Evolutionary conservation across 108 stramenopile genomes (phyloP), one percentile per base, ranked within the genome.

Genomic region (Licmophora abbreviata): DNA sequence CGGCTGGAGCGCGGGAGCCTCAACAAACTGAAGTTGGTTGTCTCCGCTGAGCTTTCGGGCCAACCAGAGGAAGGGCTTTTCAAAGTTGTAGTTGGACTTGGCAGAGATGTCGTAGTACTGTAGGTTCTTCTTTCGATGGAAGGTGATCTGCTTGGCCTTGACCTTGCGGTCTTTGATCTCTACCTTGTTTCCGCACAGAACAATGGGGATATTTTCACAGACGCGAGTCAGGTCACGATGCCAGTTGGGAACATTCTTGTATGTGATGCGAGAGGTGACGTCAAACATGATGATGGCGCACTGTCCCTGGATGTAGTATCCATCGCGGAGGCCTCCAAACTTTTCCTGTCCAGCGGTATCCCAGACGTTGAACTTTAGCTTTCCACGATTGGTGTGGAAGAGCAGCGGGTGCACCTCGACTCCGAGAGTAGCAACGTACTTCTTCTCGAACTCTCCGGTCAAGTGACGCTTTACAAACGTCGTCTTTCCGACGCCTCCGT

Each of bases 161-260:
- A 99, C 99, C 93, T 98, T 97, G 40, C 99, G 85, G 77, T 98
- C 99, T 77, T 99, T 99, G 79, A 97, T 95, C 72, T 98, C 97
- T 8, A 97, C 99, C 89, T 99, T 99, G 81, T 99, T 99, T 35
- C 99, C 99, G 30, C 74, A 77, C 37, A 99, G 76, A 24, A 98
- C 97, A 50, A 98, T 98, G 35, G 99, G 99, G 49, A 99, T 99
- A 68, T 97, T 94, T 60, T 98, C 99, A 60, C 97, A 99, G 15
- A 99, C 97, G 29, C 99, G 85, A 43, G 94, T 96, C 51, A 99
- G 74, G 73, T 98, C 97, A 46, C 97, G 86, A 64, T 98, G 95
- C 99, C 99, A 98, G 79, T 99, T 97, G 29, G 99, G 99, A 44
- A 99, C 97, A 63, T 93, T 96, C 67, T 97, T 97, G 94, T 99